Percentiles rank a stretch among this genome's conserved stretches.
Conservation (phyloP, 179 eudicot genomes). For the Sideroxylon spinosum region DNA sequence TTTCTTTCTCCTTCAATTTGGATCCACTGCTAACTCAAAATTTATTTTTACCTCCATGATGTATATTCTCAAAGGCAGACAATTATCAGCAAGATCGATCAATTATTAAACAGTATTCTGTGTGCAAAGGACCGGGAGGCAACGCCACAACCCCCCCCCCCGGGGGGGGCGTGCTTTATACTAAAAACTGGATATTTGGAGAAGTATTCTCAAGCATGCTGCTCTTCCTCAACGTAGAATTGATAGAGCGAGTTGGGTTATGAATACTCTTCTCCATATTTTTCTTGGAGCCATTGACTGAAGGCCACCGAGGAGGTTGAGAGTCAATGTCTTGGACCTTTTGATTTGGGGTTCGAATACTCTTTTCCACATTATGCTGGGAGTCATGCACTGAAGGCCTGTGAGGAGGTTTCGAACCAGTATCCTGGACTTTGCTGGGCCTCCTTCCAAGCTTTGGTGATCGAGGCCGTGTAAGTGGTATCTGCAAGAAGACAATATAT, state of each 20-base stretch:
- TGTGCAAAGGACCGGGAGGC: too few relatives aligned
- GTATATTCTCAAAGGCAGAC: not conserved
- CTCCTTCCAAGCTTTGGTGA: conserved; percentile 34
- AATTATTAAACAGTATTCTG: not conserved
- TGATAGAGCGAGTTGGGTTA: conserved; percentile 17
- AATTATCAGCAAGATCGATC: not conserved
- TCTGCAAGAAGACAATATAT: conserved; percentile 33
- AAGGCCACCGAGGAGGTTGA: conserved; percentile 34
- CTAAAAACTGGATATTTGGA: conserved; percentile 27
- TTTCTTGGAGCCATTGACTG: conserved; percentile 28
- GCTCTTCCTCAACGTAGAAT: conserved; percentile 23
- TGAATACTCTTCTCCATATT: conserved; percentile 24
- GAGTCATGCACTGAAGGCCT: too few relatives aligned
- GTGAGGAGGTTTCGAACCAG: conserved; percentile 29
- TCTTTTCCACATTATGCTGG: too few relatives aligned
- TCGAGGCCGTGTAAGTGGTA: conserved; percentile 25
- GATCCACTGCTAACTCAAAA: not conserved
- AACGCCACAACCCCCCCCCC: too few relatives aligned
- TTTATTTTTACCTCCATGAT: not conserved
- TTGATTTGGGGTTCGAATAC: too few relatives aligned
- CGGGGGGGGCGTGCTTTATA: too few relatives aligned
- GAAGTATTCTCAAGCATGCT: conserved; percentile 30
- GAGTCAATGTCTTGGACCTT: conserved; percentile 21
- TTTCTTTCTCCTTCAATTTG: not conserved
- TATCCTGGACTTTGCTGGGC: conserved; percentile 22